A percentile compares a stretch with the other conserved stretches of the same genome.
Evolutionary conservation across 495 filamentous ascomycete species (phyloP).

Genomic region (Darksidea phi): DNA sequence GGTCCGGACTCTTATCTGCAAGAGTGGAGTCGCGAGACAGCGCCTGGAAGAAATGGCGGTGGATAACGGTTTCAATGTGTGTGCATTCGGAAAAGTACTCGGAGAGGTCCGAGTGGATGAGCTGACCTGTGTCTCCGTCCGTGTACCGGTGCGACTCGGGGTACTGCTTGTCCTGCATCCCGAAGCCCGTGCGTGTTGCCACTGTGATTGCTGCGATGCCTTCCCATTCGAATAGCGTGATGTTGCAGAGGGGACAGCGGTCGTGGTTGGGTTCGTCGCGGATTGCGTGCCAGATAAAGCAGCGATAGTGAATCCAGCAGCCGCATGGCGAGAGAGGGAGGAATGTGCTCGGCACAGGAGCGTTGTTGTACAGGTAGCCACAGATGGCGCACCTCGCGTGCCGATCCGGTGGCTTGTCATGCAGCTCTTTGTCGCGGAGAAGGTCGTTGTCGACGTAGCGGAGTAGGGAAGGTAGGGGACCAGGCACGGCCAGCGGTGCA

Average conservation of each 20-base stretch:
- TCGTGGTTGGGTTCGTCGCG: background rate
- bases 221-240: constrained; percentile 4
- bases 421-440: background rate
- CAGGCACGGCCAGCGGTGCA: background rate
- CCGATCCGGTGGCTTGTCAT: background rate
- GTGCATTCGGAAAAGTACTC: constrained; percentile 3
- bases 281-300: background rate
- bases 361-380: background rate
- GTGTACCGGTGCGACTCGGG: background rate
- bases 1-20: background rate
- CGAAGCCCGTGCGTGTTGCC: background rate
- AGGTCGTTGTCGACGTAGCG: constrained; percentile 13
- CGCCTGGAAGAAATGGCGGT: background rate
- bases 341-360: background rate
- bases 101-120: background rate
- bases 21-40: background rate
- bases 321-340: constrained; percentile 3
- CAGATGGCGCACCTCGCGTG: constrained; percentile 1
- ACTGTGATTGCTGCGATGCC: constrained; percentile 10
- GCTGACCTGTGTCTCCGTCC: background rate
- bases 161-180: background rate
- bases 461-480: background rate
- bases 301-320: constrained; percentile 16
- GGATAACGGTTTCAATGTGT: constrained; percentile 1
- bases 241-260: constrained; percentile 2